Percentiles rank a stretch among this genome's conserved stretches.
Evolutionary conservation across 495 filamentous ascomycete genomes (phyloP).

Genomic region (Terfezia claveryi): DNA sequence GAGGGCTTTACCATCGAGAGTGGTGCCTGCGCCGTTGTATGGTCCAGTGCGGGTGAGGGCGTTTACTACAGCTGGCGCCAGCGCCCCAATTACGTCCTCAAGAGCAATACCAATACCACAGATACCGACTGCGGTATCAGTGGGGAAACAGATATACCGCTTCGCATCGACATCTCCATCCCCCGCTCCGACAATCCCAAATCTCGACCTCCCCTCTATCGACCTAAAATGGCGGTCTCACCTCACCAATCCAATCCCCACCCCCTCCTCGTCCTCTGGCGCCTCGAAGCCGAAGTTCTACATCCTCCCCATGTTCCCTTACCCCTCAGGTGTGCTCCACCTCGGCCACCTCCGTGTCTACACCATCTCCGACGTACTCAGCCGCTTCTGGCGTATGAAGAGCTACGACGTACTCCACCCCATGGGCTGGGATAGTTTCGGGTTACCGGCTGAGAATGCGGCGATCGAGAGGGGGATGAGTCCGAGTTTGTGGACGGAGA

Average conservation of each 20-base stretch:
- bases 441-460: slow-evolving; percentile 76
- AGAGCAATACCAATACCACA: no score
- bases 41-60: no score
- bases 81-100: no score
- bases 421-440: slow-evolving; percentile 90
- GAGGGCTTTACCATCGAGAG: no score
- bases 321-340: slow-evolving; percentile 75
- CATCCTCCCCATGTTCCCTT: slow-evolving; percentile 80
- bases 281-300: slow-evolving; percentile 35
- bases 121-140: no score
- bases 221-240: slow-evolving; percentile 48
- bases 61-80: no score
- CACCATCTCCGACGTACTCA: slow-evolving; percentile 70
- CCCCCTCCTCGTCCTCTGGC: slow-evolving; percentile 21
- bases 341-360: slow-evolving; percentile 77
- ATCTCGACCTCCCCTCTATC: slow-evolving; percentile 39
- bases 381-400: slow-evolving; percentile 53
- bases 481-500: slow-evolving; percentile 54
- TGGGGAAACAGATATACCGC: background rate
- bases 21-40: no score
- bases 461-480: slow-evolving; percentile 70
- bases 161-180: background rate
- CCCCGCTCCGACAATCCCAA: background rate
- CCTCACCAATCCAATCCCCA: slow-evolving; percentile 4
- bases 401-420: slow-evolving; percentile 60